Base-by-base conservation (phyloP, 2,329 filamentous ascomycete genomes). In the Teratosphaeriaceae sp. region DNA sequence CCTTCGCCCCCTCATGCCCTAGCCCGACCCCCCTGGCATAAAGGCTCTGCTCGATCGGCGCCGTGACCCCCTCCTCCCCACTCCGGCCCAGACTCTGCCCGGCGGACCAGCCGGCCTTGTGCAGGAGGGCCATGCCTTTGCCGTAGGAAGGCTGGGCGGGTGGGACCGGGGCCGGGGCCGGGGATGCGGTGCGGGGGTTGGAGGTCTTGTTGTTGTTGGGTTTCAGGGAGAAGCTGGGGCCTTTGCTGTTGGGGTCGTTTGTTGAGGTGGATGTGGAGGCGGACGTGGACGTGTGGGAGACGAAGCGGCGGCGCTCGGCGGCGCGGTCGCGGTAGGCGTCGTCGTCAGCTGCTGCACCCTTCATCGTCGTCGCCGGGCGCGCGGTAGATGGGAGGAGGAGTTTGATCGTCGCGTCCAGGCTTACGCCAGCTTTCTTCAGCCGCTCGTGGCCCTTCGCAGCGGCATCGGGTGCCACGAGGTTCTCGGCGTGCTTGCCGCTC, bases 71-170 rank as follows among this genome's bases (percentile, higher is more conserved):
- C 5, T 73, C 72, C 5, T 42, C 44, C 20, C 78, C 79, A 35
- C 75, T 72, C 0, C 75, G 79, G 2, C 83, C 83, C 3, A 86
- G 68, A 0, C 83, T 82, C 44, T 74, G 71, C 7, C 83, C 82
- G 1, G 73, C 69, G 18, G 68, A 78, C 82, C 82, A 86, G 20
- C 83, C 83, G 78, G 85, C 84, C 68, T 85, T 86, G 29, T 79
- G 78, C 29, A 87, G 68, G 57, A 86, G 71, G 12, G 37, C 40
- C 27, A 42, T 38, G 21, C 51, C 51, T 30, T 48, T 54, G 26
- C 53, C 53, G 24, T 36, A 46, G 30, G 35, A 20, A 7, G 42
- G 36, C 22, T 15, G 34, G 9, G 20, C 12, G 18, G 42, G 9
- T 20, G 15, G 2, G 9, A 29, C 38, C 2, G 31, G 8, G 13